phyloP scores from a whole-genome alignment of 257 asterid genomes.

The Petrea volubilis region DNA sequence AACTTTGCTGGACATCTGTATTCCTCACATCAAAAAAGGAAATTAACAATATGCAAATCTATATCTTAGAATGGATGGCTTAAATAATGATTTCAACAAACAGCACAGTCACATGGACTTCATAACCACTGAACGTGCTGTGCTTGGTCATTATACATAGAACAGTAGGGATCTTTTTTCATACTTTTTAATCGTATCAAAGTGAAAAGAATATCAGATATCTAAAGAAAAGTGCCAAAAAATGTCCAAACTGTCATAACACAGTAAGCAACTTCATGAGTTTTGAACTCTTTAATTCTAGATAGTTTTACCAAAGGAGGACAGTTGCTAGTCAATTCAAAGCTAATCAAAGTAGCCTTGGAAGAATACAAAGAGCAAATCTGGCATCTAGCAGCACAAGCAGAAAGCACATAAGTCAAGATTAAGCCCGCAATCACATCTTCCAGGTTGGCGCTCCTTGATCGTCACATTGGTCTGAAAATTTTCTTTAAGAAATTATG shows the following conservation, averaged over 20 bases:
- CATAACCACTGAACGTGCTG: not conserved
- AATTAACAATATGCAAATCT: slow-evolving; percentile 8
- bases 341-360: slow-evolving; percentile 1
- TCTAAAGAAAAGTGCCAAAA: not conserved
- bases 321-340: not conserved
- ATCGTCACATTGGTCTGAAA: slow-evolving; percentile 12
- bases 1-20: slow-evolving; percentile 99
- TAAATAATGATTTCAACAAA: slow-evolving; percentile 3
- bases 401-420: not conserved
- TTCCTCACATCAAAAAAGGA: slow-evolving; percentile 11
- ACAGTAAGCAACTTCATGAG: slow-evolving; percentile 13
- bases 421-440: not conserved
- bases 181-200: not conserved
- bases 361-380: slow-evolving; percentile 8
- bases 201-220: not conserved
- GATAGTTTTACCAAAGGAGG: not conserved
- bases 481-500: not conserved
- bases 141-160: not conserved
- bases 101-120: not conserved
- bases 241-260: slow-evolving; percentile 14
- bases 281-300: slow-evolving; percentile 4
- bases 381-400: not conserved
- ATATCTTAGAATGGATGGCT: not conserved
- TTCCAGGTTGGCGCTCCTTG: not conserved
- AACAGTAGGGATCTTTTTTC: not conserved